Percentiles rank a stretch among this genome's conserved stretches.
Conservation (phyloP, 257 asterid genomes). For the Primulina tabacum region DNA sequence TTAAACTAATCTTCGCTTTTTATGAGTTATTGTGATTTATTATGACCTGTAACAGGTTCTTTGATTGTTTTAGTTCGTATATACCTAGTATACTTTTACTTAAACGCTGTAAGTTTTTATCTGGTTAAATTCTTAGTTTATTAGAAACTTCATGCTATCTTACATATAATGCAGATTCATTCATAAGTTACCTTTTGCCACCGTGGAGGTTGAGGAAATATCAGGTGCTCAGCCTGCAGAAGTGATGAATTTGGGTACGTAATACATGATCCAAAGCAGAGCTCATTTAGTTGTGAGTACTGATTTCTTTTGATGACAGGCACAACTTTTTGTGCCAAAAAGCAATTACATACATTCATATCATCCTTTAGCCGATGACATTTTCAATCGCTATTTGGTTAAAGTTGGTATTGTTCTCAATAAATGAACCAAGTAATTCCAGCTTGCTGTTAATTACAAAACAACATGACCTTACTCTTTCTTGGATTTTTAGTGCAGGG, state of each 20-base stretch:
- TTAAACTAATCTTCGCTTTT: neutral
- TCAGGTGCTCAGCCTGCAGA: conserved; percentile 88
- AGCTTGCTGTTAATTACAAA: neutral
- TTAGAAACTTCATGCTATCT: neutral
- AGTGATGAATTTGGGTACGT: conserved; percentile 80
- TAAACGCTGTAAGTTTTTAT: neutral
- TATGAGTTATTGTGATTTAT: neutral
- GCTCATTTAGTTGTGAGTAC: neutral
- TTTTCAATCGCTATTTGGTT: neutral
- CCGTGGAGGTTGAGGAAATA: conserved; percentile 67
- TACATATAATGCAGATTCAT: conserved; percentile 40
- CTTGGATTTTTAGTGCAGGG: conserved; percentile 67
- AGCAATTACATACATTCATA: neutral
- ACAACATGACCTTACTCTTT: conserved; percentile 9
- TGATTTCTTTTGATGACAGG: neutral
- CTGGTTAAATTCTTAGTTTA: neutral
- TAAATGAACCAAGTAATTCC: neutral
- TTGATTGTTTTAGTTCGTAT: neutral
- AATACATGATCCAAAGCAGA: conserved; percentile 5
- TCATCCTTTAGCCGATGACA: neutral
- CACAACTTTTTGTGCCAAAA: neutral
- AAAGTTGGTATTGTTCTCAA: neutral
- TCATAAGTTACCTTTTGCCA: conserved; percentile 68
- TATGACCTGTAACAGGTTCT: neutral
- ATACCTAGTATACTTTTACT: too few species aligned